Conservation (phyloP, 2,329 filamentous ascomycete genomes). For the Periconia sp. region DNA sequence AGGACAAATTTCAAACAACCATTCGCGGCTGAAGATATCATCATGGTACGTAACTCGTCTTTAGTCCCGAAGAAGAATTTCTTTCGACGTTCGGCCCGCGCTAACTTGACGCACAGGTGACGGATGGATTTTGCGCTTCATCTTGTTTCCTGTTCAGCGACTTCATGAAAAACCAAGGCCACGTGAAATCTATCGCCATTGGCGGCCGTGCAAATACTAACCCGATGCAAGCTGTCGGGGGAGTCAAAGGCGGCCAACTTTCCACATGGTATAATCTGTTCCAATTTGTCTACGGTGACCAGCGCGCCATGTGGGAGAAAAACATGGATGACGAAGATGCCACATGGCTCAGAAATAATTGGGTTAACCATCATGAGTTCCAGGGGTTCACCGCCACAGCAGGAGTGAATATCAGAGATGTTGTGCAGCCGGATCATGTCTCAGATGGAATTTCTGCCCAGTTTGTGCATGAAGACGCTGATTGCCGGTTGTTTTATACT, state of each 20-base stretch:
- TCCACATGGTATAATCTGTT: conserved; percentile 33
- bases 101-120: not conserved
- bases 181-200: conserved; percentile 24
- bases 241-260: conserved; percentile 32
- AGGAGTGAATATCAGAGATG: no score
- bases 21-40: conserved; percentile 32
- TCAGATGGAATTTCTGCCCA: conserved; percentile 38
- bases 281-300: not conserved
- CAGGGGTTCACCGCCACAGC: no score
- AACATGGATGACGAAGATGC: no score
- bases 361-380: no score
- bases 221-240: conserved; percentile 30
- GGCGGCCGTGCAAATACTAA: conserved; percentile 29
- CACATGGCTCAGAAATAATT: no score
- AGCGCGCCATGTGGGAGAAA: no score
- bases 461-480: conserved; percentile 60
- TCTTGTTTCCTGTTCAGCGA: conserved; percentile 46
- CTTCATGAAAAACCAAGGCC: conserved; percentile 42
- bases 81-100: no score
- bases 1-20: conserved; percentile 14
- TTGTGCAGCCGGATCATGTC: not conserved
- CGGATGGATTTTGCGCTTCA: conserved; percentile 41
- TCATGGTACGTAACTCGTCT: conserved; percentile 22
- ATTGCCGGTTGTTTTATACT: conserved; percentile 59
- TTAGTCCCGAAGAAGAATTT: not conserved